Evolutionary conservation across 2,329 filamentous ascomycete genomes (phyloP).

Genomic region (Colletotrichum coccodes): DNA sequence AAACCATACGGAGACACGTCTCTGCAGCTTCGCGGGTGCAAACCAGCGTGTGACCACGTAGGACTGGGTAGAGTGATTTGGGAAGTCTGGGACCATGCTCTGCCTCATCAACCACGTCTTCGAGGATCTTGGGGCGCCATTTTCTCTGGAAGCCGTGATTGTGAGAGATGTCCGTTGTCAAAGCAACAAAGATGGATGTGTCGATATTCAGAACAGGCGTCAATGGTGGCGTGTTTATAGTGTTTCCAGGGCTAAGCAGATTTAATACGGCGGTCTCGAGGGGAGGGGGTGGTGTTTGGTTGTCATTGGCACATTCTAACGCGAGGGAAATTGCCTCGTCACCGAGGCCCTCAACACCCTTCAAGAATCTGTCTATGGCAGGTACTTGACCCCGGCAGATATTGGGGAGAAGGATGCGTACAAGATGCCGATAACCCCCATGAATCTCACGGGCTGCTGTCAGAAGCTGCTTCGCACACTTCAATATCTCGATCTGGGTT

Average conservation of each 20-base stretch:
- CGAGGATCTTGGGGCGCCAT: constrained; percentile 41
- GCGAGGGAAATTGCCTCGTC: constrained; percentile 42
- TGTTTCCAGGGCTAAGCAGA: constrained; percentile 42
- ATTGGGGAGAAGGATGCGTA: constrained; percentile 48
- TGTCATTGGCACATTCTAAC: constrained; percentile 39
- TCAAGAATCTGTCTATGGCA: constrained; percentile 45
- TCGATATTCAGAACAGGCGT: constrained; percentile 50
- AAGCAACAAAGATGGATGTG: constrained; percentile 50
- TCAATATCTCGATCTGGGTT: constrained; percentile 37
- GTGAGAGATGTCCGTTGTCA: constrained; percentile 52
- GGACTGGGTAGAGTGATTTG: constrained; percentile 44
- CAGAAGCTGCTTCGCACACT: constrained; percentile 43
- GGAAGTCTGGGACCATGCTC: constrained; percentile 31
- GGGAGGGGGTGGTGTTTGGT: constrained; percentile 36
- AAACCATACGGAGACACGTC: constrained; percentile 43
- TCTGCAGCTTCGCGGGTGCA: constrained; percentile 50
- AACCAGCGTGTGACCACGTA: constrained; percentile 43
- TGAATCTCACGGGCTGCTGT: constrained; percentile 47
- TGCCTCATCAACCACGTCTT: constrained; percentile 30
- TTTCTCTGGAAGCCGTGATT: constrained; percentile 41
- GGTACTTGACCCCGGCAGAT: constrained; percentile 38
- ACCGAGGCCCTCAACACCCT: constrained; percentile 39
- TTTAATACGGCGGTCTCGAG: constrained; percentile 41
- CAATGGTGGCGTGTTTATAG: constrained; percentile 36
- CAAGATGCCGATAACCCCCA: constrained; percentile 43